phyloP scores from a whole-genome alignment of 2,329 filamentous ascomycete species.

The Phaeosphaeriaceae sp. region DNA sequence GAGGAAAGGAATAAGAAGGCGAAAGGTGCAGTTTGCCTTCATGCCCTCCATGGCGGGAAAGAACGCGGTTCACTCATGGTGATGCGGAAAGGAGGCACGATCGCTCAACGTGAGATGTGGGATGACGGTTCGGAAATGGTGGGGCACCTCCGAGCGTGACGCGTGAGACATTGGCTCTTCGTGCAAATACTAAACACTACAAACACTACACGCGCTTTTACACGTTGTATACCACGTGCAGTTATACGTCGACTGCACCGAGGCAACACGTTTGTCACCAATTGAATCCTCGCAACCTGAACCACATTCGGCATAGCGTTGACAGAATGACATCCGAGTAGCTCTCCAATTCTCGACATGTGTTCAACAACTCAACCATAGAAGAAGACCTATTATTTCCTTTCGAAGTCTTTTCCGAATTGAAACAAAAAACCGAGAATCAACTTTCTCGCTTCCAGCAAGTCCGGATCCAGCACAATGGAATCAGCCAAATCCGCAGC shows the following conservation, averaged over 20 bases:
- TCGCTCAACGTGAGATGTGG: slow-evolving; percentile 26
- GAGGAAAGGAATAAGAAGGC: neutral
- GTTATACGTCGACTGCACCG: neutral
- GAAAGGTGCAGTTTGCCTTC: neutral
- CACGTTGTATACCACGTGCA: neutral
- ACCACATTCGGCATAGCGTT: slow-evolving; percentile 17
- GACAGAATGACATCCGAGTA: slow-evolving; percentile 2
- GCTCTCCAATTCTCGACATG: slow-evolving; percentile 2
- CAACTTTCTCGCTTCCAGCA: too few relatives aligned
- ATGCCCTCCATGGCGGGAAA: slow-evolving; percentile 9
- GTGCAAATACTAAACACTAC: neutral
- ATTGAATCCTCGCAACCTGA: slow-evolving; percentile 16
- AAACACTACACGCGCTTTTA: neutral
- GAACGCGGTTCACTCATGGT: slow-evolving; percentile 24
- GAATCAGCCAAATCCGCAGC: slow-evolving; percentile 28
- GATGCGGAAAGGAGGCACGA: slow-evolving; percentile 20
- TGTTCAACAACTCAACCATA: slow-evolving; percentile 5
- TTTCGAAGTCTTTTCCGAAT: neutral
- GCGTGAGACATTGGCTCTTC: neutral
- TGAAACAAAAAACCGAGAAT: too few relatives aligned
- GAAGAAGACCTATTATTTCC: neutral
- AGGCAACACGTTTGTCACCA: neutral
- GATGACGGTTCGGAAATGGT: slow-evolving; percentile 33
- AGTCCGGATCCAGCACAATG: slow-evolving; percentile 20
- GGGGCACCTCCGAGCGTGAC: slow-evolving; percentile 15